Evolutionary conservation across 148 eudicot genomes (phyloP).

Genomic region (Rheum nobile): DNA sequence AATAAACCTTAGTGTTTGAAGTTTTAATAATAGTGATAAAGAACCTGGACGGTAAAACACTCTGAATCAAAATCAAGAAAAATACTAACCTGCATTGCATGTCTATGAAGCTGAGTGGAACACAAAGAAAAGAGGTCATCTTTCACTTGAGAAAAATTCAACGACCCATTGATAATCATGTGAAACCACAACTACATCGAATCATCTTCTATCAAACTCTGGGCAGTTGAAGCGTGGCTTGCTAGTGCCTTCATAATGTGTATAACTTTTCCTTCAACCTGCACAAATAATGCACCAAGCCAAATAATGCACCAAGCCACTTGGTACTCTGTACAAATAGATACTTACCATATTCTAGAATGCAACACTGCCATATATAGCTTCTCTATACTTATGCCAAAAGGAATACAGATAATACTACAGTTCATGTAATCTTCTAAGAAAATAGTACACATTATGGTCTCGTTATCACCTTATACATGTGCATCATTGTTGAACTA

Average conservation of each 20-base stretch:
- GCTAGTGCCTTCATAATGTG: constrained; percentile 97
- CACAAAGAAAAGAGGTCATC: constrained; percentile 83
- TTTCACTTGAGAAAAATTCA: constrained; percentile 56
- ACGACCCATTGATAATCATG: constrained; percentile 95
- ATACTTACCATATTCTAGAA: not conserved
- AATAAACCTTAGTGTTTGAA: not conserved
- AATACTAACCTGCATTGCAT: constrained; percentile 85
- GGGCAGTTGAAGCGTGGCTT: constrained; percentile 85
- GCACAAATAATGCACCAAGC: constrained; percentile 19
- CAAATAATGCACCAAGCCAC: no score
- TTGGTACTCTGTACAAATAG: not conserved
- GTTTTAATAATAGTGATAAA: not conserved
- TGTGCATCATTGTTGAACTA: not conserved
- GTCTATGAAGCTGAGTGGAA: constrained; percentile 94
- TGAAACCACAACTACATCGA: constrained; percentile 80
- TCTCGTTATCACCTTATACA: not conserved
- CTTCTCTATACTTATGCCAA: not conserved
- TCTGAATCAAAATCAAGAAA: not conserved
- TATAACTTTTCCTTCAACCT: constrained; percentile 95
- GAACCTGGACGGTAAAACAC: not conserved
- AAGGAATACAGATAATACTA: not conserved
- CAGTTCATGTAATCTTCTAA: not conserved
- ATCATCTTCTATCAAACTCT: constrained; percentile 94
- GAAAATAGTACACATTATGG: not conserved
- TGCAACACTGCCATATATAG: not conserved